These are phyloP conservation scores for Caryopteris hybrid DNA, from an alignment of 305 asterid genomes.

Conservation along the genomic window DNA sequence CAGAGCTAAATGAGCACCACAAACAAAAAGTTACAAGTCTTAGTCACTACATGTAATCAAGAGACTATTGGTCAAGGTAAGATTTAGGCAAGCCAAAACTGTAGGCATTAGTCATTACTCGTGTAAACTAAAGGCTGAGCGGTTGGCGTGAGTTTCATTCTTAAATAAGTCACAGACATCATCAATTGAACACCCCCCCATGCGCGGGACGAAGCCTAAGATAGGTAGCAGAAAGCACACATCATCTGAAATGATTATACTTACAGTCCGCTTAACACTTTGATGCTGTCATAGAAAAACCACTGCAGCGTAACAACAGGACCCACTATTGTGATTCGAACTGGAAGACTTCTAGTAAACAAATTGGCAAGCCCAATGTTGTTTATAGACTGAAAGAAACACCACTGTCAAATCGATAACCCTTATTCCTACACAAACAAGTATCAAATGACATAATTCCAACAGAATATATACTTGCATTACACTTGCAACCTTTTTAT, in stretches of 20 bases:
- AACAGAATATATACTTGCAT: constrained; percentile 43
- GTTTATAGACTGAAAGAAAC: constrained; percentile 49
- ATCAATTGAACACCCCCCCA: no score
- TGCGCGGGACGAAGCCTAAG: background rate
- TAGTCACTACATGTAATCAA: no score
- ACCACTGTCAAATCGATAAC: background rate
- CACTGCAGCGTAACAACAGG: constrained; percentile 69
- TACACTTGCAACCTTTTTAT: constrained; percentile 44
- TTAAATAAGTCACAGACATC: no score
- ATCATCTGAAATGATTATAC: constrained; percentile 12
- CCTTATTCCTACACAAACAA: background rate
- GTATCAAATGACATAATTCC: background rate
- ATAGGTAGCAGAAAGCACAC: background rate
- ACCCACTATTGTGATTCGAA: constrained; percentile 61
- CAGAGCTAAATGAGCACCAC: background rate
- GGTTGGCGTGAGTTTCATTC: no score
- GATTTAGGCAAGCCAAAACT: background rate
- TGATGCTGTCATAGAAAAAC: constrained; percentile 77
- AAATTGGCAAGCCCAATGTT: constrained; percentile 54
- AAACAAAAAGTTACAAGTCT: background rate
- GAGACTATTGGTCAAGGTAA: background rate
- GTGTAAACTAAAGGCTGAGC: no score
- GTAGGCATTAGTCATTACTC: no score
- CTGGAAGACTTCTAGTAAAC: constrained; percentile 73
- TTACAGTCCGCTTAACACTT: constrained; percentile 64